Evolutionary conservation across 2,329 filamentous ascomycete genomes (phyloP).

Genomic region (Verruconis gallopava): DNA sequence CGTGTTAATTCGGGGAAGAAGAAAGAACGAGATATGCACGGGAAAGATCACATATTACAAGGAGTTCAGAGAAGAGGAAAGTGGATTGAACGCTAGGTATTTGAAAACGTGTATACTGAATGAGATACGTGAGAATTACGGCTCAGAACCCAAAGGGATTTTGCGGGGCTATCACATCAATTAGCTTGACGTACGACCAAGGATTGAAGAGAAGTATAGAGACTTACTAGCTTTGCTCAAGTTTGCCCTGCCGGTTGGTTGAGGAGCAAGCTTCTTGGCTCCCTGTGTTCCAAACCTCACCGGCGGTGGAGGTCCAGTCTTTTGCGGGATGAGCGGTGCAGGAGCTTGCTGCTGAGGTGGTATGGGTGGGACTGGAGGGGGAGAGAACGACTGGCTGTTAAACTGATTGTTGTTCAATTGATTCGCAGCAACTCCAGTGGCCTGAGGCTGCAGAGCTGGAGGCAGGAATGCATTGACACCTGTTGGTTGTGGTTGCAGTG

Average conservation of each 20-base stretch:
- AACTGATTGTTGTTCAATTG: slow-evolving; percentile 37
- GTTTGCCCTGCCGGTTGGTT: slow-evolving; percentile 86
- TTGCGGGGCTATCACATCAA: slow-evolving; percentile 41
- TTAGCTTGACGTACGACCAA: slow-evolving; percentile 1
- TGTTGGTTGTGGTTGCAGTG: slow-evolving; percentile 40
- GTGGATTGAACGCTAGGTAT: no score
- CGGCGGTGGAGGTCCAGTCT: slow-evolving; percentile 74
- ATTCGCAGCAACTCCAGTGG: slow-evolving; percentile 29
- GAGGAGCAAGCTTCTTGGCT: slow-evolving; percentile 66
- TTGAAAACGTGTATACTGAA: no score
- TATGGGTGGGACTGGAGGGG: slow-evolving; percentile 43
- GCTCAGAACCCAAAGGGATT: slow-evolving; percentile 58
- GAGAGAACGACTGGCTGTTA: slow-evolving; percentile 33
- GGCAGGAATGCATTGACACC: slow-evolving; percentile 37
- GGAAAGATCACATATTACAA: no score
- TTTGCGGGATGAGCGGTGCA: slow-evolving; percentile 59
- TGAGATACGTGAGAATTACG: no score
- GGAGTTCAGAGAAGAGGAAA: no score
- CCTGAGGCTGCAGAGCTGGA: slow-evolving; percentile 36
- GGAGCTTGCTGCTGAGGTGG: slow-evolving; percentile 43
- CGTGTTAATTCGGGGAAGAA: no score
- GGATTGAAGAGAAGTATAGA: slow-evolving; percentile 2
- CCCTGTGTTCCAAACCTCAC: slow-evolving; percentile 74
- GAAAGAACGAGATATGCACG: no score
- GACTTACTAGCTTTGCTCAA: slow-evolving; percentile 90